Conservation (phyloP, 2,329 filamentous ascomycete species). For the Colletotrichum tanaceti region DNA sequence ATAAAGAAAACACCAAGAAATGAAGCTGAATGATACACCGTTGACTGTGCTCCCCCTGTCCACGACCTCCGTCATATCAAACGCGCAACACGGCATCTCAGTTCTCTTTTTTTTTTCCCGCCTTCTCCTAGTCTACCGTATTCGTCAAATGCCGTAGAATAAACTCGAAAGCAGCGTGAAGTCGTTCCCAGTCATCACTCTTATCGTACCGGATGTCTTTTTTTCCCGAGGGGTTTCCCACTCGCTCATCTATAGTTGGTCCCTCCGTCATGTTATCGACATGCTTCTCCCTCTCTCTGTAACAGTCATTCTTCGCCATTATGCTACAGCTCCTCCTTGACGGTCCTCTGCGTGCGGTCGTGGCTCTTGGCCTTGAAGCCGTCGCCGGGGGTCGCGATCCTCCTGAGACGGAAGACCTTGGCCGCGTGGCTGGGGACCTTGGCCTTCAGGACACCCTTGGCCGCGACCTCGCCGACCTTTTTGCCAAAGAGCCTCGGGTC, state of each 20-base stretch:
- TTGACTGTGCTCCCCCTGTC: not conserved
- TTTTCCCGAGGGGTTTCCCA: not conserved
- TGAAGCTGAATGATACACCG: not conserved
- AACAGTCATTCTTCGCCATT: not conserved
- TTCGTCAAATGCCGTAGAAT: no score
- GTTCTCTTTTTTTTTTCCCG: no score
- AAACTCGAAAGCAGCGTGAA: not conserved
- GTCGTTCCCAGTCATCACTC: no score
- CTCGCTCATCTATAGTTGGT: not conserved
- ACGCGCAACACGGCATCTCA: no score
- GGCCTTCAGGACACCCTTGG: constrained; percentile 35
- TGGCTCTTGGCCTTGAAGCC: constrained; percentile 42
- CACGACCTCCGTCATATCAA: not conserved
- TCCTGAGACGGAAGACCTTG: constrained; percentile 41
- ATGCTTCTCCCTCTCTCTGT: no score
- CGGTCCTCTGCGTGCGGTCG: constrained; percentile 38
- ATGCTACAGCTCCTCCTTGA: constrained; percentile 40
- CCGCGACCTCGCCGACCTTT: constrained; percentile 41
- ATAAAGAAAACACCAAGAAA: not conserved
- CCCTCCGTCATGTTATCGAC: not conserved
- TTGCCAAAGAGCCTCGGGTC: constrained; percentile 42
- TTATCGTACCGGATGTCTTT: not conserved
- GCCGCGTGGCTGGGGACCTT: constrained; percentile 41
- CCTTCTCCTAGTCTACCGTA: no score
- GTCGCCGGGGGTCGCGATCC: constrained; percentile 40